Evolutionary conservation across 2,329 filamentous ascomycete genomes (phyloP).

Genomic region (Ophiostoma quercus): DNA sequence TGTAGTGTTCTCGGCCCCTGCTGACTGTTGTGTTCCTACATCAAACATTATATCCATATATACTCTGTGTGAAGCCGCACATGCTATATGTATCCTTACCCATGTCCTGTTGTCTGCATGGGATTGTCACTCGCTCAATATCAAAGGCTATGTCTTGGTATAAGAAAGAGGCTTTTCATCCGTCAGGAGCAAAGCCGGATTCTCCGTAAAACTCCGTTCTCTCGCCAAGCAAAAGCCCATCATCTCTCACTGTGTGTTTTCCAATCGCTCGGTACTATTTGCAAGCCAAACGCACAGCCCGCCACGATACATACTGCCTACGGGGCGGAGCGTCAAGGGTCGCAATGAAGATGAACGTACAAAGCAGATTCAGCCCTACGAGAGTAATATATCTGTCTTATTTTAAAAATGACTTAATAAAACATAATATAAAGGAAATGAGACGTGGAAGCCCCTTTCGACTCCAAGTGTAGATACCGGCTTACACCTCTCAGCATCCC

Average conservation of each 20-base stretch:
- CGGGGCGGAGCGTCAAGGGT: background rate
- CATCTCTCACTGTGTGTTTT: background rate
- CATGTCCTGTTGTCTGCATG: background rate
- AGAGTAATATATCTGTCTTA: background rate
- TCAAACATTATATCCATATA: background rate
- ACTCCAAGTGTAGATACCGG: background rate
- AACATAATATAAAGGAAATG: background rate
- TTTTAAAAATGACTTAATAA: background rate
- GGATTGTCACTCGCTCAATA: background rate
- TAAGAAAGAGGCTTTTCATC: background rate
- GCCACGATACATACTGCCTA: background rate
- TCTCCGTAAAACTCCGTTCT: background rate
- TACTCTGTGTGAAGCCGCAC: background rate
- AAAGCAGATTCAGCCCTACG: slow-evolving; percentile 3
- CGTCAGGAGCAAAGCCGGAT: background rate
- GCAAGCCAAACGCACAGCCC: background rate
- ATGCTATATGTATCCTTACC: background rate
- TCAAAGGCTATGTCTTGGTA: background rate
- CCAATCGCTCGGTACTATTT: background rate
- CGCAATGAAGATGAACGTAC: background rate
- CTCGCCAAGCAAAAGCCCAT: background rate
- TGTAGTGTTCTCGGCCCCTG: background rate
- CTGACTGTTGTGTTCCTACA: background rate
- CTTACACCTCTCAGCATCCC: background rate
- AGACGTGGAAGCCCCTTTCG: background rate